phyloP scores from a whole-genome alignment of 1,139 yeast species.

The Sugiyamaella paludigena region DNA sequence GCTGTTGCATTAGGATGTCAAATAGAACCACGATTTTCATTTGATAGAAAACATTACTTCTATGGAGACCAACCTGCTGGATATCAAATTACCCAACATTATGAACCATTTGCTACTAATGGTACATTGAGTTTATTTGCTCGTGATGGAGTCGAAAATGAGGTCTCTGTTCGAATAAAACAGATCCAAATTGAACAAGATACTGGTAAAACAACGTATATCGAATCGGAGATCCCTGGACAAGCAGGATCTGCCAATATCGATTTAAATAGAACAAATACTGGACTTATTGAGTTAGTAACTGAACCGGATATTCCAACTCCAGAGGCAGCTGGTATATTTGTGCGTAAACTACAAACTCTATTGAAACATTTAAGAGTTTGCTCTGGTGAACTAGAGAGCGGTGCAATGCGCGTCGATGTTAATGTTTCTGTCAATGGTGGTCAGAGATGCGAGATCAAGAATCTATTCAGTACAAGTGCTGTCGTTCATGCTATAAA shows the following conservation, averaged over 20 bases:
- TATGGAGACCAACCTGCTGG: constrained; percentile 97
- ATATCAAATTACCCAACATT: constrained; percentile 91
- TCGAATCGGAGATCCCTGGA: constrained; percentile 29
- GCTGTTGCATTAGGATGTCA: constrained; percentile 68
- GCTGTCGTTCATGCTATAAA: constrained; percentile 76
- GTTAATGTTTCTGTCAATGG: constrained; percentile 80
- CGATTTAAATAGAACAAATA: constrained; percentile 81
- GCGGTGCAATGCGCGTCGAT: constrained; percentile 94
- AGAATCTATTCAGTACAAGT: constrained; percentile 80
- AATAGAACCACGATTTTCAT: constrained; percentile 57
- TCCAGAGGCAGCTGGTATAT: constrained; percentile 68
- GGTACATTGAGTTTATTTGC: constrained; percentile 55
- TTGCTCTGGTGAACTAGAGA: constrained; percentile 87
- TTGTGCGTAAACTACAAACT: constrained; percentile 76
- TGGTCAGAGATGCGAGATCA: constrained; percentile 74
- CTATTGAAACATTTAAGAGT: constrained; percentile 65
- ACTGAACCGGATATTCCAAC: constrained; percentile 82
- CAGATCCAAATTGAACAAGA: constrained; percentile 93
- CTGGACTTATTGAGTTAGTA: constrained; percentile 86
- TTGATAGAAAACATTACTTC: constrained; percentile 93
- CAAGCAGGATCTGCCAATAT: constrained; percentile 39
- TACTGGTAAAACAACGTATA: constrained; percentile 79
- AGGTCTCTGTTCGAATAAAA: constrained; percentile 45
- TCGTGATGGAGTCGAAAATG: constrained; percentile 51
- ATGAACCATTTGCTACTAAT: constrained; percentile 68